phyloP scores from a whole-genome alignment of 2,329 filamentous ascomycete genomes.

The Pseudocercospora musae region DNA sequence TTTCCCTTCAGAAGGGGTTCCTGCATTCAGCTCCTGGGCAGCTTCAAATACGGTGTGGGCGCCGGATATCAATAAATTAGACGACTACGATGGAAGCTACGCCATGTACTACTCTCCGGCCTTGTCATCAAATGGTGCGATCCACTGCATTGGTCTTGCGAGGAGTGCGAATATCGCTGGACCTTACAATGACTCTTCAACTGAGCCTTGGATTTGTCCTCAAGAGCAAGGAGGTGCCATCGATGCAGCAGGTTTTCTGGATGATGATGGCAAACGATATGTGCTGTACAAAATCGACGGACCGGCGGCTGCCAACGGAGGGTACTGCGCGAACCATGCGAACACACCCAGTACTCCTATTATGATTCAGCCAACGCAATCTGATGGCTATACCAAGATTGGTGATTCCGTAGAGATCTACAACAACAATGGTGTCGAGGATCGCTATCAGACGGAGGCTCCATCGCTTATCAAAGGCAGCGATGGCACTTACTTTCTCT shows the following conservation, averaged over 20 bases:
- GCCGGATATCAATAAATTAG: constrained; percentile 53
- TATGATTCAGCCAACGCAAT: constrained; percentile 53
- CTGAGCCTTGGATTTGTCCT: constrained; percentile 24
- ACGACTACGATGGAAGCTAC: constrained; percentile 24
- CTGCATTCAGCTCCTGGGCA: constrained; percentile 15
- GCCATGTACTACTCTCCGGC: constrained; percentile 29
- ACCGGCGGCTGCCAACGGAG: constrained; percentile 43
- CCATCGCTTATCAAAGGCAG: constrained; percentile 20
- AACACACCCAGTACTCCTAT: constrained; percentile 50
- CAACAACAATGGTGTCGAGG: constrained; percentile 25
- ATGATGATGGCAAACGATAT: constrained; percentile 55
- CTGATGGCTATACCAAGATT: constrained; percentile 43
- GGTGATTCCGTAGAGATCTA: constrained; percentile 17
- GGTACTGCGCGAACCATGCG: constrained; percentile 43
- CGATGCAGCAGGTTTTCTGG: constrained; percentile 59
- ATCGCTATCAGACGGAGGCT: constrained; percentile 25
- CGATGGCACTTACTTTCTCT: constrained; percentile 24
- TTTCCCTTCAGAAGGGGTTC: constrained; percentile 41
- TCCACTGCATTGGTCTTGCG: constrained; percentile 28
- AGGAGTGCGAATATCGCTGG: constrained; percentile 20
- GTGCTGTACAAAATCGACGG: constrained; percentile 66
- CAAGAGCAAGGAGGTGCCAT: constrained; percentile 46
- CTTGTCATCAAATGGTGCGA: constrained; percentile 17
- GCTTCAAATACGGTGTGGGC: constrained; percentile 48
- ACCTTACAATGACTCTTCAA: constrained; percentile 23